phyloP scores from a whole-genome alignment of 768 basidiomycete species.

The Lactifluus piperatus region DNA sequence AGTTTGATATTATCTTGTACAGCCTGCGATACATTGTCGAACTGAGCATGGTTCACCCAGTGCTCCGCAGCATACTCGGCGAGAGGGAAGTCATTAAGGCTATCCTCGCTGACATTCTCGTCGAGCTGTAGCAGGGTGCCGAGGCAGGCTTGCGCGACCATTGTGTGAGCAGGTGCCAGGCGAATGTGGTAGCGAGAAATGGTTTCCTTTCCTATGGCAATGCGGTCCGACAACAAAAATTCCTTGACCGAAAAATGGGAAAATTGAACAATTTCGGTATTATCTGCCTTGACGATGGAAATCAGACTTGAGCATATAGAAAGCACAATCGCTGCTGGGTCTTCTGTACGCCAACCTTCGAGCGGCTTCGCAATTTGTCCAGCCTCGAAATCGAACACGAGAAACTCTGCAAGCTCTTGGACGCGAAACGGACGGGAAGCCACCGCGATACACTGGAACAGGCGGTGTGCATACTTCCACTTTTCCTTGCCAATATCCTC shows the following conservation, averaged over 20 bases:
- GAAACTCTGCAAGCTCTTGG: neutral
- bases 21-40: neutral
- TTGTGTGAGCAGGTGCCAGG: neutral
- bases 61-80: too few species aligned
- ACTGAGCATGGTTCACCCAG: too few species aligned
- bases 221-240: neutral
- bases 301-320: neutral
- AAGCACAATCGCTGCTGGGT: neutral
- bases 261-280: neutral
- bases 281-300: neutral
- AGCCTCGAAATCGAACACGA: neutral
- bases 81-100: neutral
- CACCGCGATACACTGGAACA: neutral
- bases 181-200: neutral
- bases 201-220: neutral
- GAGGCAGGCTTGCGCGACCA: neutral
- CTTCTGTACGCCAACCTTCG: neutral
- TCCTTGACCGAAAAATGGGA: constrained; percentile 9
- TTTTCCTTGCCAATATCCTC: neutral
- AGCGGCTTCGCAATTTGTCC: neutral
- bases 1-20: neutral
- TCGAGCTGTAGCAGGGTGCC: neutral
- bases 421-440: neutral
- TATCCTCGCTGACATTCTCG: neutral
- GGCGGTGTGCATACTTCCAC: too few species aligned